Evolutionary conservation across 1,284 basidiomycete genomes (phyloP), one percentile per base, ranked within the genome.

Genomic region (Hortiboletus rubellus): DNA sequence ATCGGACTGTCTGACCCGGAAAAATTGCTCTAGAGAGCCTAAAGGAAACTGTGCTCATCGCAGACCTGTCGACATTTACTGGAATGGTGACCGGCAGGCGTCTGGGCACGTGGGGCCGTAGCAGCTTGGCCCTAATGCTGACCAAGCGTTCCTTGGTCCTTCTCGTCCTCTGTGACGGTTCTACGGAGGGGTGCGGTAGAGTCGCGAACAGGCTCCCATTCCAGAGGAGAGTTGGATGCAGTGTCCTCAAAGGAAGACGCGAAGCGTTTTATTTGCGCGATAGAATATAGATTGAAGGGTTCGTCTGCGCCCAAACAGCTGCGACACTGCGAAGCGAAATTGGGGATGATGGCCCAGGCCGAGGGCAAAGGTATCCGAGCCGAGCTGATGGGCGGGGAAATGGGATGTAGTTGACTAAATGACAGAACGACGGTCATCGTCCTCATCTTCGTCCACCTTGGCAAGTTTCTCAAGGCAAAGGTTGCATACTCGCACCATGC

Each of bases 401-500:
- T 67, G 62, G 1, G 85, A 85, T 5, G 82, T 78, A 9, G 79
- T 76, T 27, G 82, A 86, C 12, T 89, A 91, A n/a, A 83, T 76
- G 38, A 94, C 75, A 11, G 89, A 92, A 46, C 88, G 84, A 45
- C 82, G 82, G 63, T 94, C 91, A 49, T 95, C 92, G 62, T 92
- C 90, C 38, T 91, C 89, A 46, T 91, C 87, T 48, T 90, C 87
- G 7, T 80, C 79, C 22, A 84, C 88, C 64, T 91, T 91, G 54
- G 90, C 87, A 55, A 97, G 84, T 73, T 96, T 95, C 66, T 92
- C 90, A 30, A 97, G 79, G 72, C 97, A 99, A 22, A 97, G 80
- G 68, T 98, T 97, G 76, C 96, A 98, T 12, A 96, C 91, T 57
- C 96, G 85, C 55, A 98, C 83, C 83, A 91, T 91, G 33, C 94